A percentile compares a stretch with the other conserved stretches of the same genome.
These are phyloP conservation scores for Candida insectorum DNA, from an alignment of 805 yeast species.

Conservation along the genomic window DNA sequence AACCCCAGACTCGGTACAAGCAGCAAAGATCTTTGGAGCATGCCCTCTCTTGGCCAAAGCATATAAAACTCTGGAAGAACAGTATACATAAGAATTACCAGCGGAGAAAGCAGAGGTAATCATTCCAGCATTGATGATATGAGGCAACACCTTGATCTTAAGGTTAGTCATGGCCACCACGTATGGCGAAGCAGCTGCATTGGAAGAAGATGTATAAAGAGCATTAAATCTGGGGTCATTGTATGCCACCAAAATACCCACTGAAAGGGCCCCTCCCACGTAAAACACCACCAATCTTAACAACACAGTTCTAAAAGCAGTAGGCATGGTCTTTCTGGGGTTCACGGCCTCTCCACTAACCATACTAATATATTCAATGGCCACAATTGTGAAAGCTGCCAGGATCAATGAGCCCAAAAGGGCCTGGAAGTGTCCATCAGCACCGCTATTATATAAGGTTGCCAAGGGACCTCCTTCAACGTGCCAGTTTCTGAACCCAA, in stretches of 20 bases:
- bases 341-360: slow-evolving; percentile 41
- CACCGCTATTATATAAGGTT: slow-evolving; percentile 32
- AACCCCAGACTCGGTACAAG: slow-evolving; percentile 60
- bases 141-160: slow-evolving; percentile 64
- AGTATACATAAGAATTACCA: slow-evolving; percentile 75
- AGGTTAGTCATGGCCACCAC: slow-evolving; percentile 74
- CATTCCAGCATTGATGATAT: slow-evolving; percentile 73
- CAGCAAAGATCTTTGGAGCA: slow-evolving; percentile 65
- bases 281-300: slow-evolving; percentile 42
- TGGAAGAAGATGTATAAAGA: slow-evolving; percentile 12
- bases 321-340: slow-evolving; percentile 37
- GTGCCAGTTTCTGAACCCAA: slow-evolving; percentile 32
- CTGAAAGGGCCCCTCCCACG: slow-evolving; percentile 40
- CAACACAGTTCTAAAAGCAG: slow-evolving; percentile 40
- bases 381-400: slow-evolving; percentile 38
- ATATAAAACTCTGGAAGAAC: slow-evolving; percentile 63
- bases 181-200: slow-evolving; percentile 44
- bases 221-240: slow-evolving; percentile 22
- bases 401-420: slow-evolving; percentile 36
- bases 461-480: slow-evolving; percentile 36
- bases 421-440: slow-evolving; percentile 38
- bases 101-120: slow-evolving; percentile 76
- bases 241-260: slow-evolving; percentile 34
- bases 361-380: slow-evolving; percentile 43
- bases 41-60: slow-evolving; percentile 69